Conservation (phyloP, 345 rosid genomes). For the Syzygium aromaticum region DNA sequence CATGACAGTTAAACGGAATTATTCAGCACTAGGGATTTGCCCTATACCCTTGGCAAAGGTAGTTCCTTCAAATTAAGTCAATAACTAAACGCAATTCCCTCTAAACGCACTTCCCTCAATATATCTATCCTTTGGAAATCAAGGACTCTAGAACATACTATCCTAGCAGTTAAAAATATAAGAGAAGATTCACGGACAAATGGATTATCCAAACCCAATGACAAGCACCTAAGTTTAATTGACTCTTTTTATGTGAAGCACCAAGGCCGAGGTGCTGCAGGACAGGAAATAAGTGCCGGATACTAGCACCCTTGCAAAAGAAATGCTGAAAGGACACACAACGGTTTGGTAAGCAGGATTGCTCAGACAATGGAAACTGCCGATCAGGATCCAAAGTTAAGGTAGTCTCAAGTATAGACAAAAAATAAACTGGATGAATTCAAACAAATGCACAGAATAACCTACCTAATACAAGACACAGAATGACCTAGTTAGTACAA, state of each 20-base stretch:
- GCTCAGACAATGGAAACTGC: neutral
- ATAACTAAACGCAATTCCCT: neutral
- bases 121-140: neutral
- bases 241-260: neutral
- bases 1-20: neutral
- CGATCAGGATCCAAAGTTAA: neutral
- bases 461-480: neutral
- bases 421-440: neutral
- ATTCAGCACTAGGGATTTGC: neutral
- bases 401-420: neutral
- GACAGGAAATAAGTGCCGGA: neutral
- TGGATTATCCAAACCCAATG: neutral
- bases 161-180: neutral
- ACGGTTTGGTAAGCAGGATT: neutral
- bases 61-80: neutral
- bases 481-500: neutral
- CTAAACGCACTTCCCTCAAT: neutral
- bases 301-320: neutral
- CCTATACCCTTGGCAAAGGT: neutral
- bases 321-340: neutral
- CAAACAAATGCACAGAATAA: neutral
- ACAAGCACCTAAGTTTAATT: neutral
- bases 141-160: neutral
- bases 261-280: neutral
- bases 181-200: neutral